Base-by-base conservation (phyloP, 768 basidiomycete genomes). In the Leccinum fibrillosum region DNA sequence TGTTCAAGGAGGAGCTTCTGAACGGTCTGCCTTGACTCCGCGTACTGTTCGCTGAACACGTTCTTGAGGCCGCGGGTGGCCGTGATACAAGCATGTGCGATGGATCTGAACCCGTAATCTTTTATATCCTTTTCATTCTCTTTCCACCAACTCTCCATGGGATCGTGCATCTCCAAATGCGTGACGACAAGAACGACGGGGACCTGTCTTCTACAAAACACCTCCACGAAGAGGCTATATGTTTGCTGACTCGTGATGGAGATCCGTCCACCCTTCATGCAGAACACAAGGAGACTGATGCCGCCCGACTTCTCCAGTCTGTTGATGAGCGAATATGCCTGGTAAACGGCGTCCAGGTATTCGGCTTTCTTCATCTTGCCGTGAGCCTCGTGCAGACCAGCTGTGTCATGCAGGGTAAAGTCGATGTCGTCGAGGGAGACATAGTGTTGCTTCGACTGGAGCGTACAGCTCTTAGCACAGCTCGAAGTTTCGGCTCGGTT, bases 21-120 rank as follows among this genome's bases (percentile, higher is more conserved):
- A 4, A 75, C 57, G 26, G 64, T 60, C 45, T 45, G 52, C 56
- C 48, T 73, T 7, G 77, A 78, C 32, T 68, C 60, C 1, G 68
- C 65, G 45, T 77, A 78, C 60, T 73, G 74, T 17, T 71, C 67
- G 39, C 52, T 56, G 23, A 62, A 70, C 42, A 60, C 60, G 51
- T 44, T 21, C 30, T 2, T 59, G 57, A 59, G 65, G 6, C 65
- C 69, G n/a, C 64, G 67, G 2, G 69, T 66, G 6, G 76, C 69
- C 6, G 76, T 78, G 58, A 79, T 66, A 54, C 80, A 80, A 5
- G 74, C 77, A 30, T 76, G 72, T 3, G 72, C 77, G 21, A 64
- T 56, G 12, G 72, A 77, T 8, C 56, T 37, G 57, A 80, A 77
- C 12, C 65, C 67, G 32, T 75, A 67, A 6, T 61, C 53, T 32